A percentile compares a stretch with the other conserved stretches of the same genome.
These are phyloP conservation scores for Rhizopogon vinicolor DNA, from an alignment of 768 basidiomycete genomes.

Conservation along the genomic window DNA sequence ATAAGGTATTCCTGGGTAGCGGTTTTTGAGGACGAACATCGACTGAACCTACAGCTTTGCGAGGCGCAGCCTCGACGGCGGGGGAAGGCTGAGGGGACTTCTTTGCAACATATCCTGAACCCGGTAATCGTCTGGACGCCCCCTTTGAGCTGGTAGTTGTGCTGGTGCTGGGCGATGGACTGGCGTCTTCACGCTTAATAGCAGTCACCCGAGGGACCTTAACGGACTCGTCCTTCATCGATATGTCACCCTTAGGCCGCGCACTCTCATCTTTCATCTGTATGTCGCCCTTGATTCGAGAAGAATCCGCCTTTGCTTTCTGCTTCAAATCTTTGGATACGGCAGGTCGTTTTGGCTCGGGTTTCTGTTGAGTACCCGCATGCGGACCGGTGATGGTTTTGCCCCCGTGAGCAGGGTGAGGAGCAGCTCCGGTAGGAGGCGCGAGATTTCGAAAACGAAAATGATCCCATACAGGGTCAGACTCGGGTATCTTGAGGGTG, in stretches of 20 bases:
- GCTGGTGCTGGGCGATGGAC: conserved; percentile 10
- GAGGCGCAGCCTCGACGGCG: conserved; percentile 6
- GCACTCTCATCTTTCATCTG: conserved; percentile 32
- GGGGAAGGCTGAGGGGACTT: conserved; percentile 22
- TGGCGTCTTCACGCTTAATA: conserved; percentile 23
- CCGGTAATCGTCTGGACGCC: conserved; percentile 34
- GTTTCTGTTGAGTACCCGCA: conserved; percentile 12
- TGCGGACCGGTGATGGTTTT: conserved; percentile 9
- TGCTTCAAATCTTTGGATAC: conserved; percentile 43
- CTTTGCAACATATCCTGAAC: conserved; percentile 43
- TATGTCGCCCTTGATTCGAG: conserved; percentile 32
- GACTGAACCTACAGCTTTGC: conserved; percentile 19
- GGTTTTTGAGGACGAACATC: conserved; percentile 27
- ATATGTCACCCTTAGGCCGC: conserved; percentile 32
- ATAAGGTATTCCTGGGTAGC: conserved; percentile 25
- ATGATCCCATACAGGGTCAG: conserved; percentile 61
- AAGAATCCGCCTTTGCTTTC: conserved; percentile 24
- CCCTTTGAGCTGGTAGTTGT: conserved; percentile 13
- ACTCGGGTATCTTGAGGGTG: conserved; percentile 50
- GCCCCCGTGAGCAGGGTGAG: conserved; percentile 6
- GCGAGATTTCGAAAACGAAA: conserved; percentile 31
- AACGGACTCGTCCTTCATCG: conserved; percentile 43
- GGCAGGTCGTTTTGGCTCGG: conserved; percentile 39
- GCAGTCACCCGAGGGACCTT: conserved; percentile 26
- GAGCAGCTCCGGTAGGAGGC: conserved; percentile 7